Base-by-base conservation (phyloP, 1,284 basidiomycete genomes). In the Heterobasidion occidentale region DNA sequence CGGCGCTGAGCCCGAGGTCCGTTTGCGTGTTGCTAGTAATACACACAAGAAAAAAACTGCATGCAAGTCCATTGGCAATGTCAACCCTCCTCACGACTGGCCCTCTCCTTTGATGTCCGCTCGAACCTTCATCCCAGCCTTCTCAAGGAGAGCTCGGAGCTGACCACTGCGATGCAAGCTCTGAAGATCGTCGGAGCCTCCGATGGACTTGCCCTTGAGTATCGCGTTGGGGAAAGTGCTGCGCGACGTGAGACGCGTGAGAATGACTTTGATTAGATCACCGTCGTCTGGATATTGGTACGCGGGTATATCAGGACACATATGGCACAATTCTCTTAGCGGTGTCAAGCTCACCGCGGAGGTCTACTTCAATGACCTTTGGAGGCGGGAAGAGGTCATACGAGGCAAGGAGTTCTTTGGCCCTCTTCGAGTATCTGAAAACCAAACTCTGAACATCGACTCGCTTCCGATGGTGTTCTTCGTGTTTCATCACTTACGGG, bases 171-270 rank as follows among this genome's bases (percentile, higher is more conserved):
- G 66, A 62, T 87, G 81, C 47, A 88, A 66, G 11, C 63, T 63
- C 3, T 74, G 70, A 14, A 92, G 68, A 35, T 85, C 76, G 62
- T 90, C 89, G 3, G 79, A 85, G 15, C 90, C 90, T 9, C 91
- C 91, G 5, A 92, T 74, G 1, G 84, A 83, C 36, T 74, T 73
- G 8, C 87, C 86, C 47, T 76, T 74, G 9, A 92, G 65, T 46
- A 93, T 65, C 56, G 89, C 71, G 61, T 92, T 92, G 0, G 91
- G 90, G 65, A 90, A 90, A 1, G 90, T 92, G 7, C 74, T 68
- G 34, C 77, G 84, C 1, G 71, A 68, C 0, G 90, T 92, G 35
- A 91, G 69, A 33, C 89, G 81, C 6, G 73, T 74, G 49, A 93
- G 72, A 27, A 92, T 70, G 4, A 72, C 68, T 65, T 92, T 90